phyloP scores from a whole-genome alignment of 1,284 basidiomycete genomes.

The Ustilago sp. region DNA sequence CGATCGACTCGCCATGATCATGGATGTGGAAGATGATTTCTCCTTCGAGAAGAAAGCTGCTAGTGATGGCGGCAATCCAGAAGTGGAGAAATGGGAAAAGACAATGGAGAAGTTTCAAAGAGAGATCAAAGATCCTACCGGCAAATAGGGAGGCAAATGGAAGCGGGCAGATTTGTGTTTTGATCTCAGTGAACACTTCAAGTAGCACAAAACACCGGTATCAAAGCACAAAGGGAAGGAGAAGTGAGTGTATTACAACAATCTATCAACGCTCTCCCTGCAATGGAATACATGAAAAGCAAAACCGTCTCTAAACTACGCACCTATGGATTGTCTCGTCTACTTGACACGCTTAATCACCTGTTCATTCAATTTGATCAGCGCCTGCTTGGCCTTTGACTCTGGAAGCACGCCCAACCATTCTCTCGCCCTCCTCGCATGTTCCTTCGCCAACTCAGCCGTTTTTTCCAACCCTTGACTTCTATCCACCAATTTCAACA shows the following conservation, averaged over 20 bases:
- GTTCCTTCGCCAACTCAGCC: conserved; percentile 61
- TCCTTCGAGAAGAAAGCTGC: conserved; percentile 29
- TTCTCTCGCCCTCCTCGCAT: conserved; percentile 52
- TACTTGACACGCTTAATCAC: conserved; percentile 63
- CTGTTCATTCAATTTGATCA: conserved; percentile 57
- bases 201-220: background rate
- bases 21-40: conserved; percentile 46
- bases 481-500: conserved; percentile 53
- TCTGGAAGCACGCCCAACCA: conserved; percentile 56
- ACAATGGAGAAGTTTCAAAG: conserved; percentile 38
- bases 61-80: conserved; percentile 22
- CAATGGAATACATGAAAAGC: background rate
- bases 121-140: conserved; percentile 31
- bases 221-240: background rate
- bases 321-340: background rate
- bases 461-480: conserved; percentile 62
- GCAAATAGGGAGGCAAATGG: conserved; percentile 31
- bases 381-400: conserved; percentile 61
- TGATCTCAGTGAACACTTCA: conserved; percentile 28
- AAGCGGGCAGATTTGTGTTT: conserved; percentile 33
- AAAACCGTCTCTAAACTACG: background rate
- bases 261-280: background rate
- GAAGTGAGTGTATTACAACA: conserved; percentile 2
- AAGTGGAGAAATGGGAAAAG: conserved; percentile 30
- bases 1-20: conserved; percentile 39